These are phyloP conservation scores for Zancudomyces culisetae DNA, from an alignment of 371 early-diverging fungal species.

Conservation along the genomic window DNA sequence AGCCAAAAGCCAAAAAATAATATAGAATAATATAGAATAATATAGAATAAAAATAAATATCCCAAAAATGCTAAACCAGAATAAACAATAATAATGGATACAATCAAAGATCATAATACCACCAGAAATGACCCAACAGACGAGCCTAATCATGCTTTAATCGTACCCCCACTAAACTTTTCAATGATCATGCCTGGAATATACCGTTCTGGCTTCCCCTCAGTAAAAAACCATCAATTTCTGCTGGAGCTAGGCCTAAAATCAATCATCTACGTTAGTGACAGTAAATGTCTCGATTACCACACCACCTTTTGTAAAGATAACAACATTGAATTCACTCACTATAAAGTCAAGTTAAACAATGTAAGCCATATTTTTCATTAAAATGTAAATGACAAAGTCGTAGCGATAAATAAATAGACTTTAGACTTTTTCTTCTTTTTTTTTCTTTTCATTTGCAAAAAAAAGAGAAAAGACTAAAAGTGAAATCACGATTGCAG, in stretches of 20 bases:
- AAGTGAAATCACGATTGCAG: no score
- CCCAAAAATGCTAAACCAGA: no score
- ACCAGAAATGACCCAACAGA: no score
- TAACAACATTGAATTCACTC: slow-evolving; percentile 53
- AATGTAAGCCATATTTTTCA: slow-evolving; percentile 28
- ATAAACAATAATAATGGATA: no score
- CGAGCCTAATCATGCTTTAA: slow-evolving; percentile 16
- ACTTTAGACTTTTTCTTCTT: no score
- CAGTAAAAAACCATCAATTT: slow-evolving; percentile 58
- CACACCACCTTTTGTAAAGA: slow-evolving; percentile 50
- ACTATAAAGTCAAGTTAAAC: slow-evolving; percentile 66
- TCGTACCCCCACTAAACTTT: slow-evolving; percentile 80
- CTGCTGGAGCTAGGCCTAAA: slow-evolving; percentile 50
- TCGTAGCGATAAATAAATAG: neutral
- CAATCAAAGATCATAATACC: no score
- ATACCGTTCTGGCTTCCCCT: slow-evolving; percentile 74
- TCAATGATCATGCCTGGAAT: slow-evolving; percentile 70
- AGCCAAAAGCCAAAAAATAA: no score
- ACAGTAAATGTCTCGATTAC: slow-evolving; percentile 65
- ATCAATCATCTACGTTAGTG: slow-evolving; percentile 54
- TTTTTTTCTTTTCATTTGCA: no score
- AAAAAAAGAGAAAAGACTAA: no score
- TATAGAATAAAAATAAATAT: no score
- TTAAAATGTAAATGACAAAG: neutral
- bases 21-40: no score